Evolutionary conservation across 306 rosid species (phyloP), one percentile per base, ranked within the genome.

Genomic region (Mimosa pudica): DNA sequence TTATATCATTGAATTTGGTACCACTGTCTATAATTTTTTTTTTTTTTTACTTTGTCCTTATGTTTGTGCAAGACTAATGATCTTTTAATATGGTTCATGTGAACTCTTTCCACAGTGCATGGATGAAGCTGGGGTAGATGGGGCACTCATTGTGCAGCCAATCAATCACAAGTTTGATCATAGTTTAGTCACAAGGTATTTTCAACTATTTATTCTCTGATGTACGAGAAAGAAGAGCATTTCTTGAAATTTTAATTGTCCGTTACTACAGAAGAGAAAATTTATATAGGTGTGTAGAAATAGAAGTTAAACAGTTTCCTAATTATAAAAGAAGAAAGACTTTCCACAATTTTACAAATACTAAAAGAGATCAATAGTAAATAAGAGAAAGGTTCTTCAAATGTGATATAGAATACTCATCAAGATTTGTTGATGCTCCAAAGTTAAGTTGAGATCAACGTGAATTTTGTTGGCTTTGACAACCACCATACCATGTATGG

Each of bases 111-210:
- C 16, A 4, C 84, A 94, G 98, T 86, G 87, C 76, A 92, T 94
- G 97, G 92, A 88, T 83, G 98, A 90, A 82, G 98, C 97, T 18
- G 91, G 87, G 57, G 97, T 92, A 81, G 89, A 90, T 72, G 93
- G 94, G 86, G 97, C 97, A 17, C 86, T 94, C 9, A 90, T 92
- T 81, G 97, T 94, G 76, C 98, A 94, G 89, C 98, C 98, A 10
- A 94, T 94, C 57, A 92, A 88, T 89, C 92, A 94, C 77, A 92
- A 86, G 78, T 94, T 92, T 64, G 97, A 92, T 86, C 98, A 94
- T 81, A 89, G 89, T 79, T 82, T 90, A 35, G 91, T 94, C 85
- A 92, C 98, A 80, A 90, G 98, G 97, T 94, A 45, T 78, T 80
- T 70, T 45, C 77, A 57, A 8, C 3, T 18, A 41, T 67, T 70